Evolutionary conservation across 169 alveolate species (phyloP).

Genomic region (Theileria annulata): DNA sequence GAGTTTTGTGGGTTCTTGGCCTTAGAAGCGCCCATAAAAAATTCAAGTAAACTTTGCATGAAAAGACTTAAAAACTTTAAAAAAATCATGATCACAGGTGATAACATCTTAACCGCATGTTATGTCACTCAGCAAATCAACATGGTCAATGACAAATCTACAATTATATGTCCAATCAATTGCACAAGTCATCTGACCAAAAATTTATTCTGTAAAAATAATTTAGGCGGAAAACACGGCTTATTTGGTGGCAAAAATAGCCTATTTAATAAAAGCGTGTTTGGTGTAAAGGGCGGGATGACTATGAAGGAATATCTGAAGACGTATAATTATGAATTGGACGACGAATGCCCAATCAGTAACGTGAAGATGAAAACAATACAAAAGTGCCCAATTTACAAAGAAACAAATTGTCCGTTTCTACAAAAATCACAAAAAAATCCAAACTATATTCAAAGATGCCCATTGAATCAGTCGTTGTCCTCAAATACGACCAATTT

Average conservation of each 20-base stretch:
- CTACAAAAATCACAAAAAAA: not conserved
- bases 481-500: not conserved
- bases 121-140: conserved; percentile 84
- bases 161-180: not conserved
- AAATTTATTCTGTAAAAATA: not conserved
- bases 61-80: conserved; percentile 81
- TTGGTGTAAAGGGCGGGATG: conserved; percentile 3
- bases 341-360: conserved; percentile 3
- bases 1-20: conserved; percentile 93
- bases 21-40: conserved; percentile 92
- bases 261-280: not conserved
- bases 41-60: conserved; percentile 84
- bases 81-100: conserved; percentile 96
- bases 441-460: not conserved
- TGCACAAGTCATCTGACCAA: too few species aligned
- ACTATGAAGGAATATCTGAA: conserved; percentile 8
- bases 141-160: not conserved
- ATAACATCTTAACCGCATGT: conserved; percentile 95
- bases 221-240: not conserved
- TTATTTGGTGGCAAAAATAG: not conserved
- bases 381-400: not conserved
- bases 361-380: not conserved
- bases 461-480: conserved; percentile 16
- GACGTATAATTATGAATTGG: not conserved
- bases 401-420: not conserved